Evolutionary conservation across 2,329 filamentous ascomycete genomes (phyloP), one percentile per base, ranked within the genome.

Genomic region (Lasiodiplodia gonubiensis): DNA sequence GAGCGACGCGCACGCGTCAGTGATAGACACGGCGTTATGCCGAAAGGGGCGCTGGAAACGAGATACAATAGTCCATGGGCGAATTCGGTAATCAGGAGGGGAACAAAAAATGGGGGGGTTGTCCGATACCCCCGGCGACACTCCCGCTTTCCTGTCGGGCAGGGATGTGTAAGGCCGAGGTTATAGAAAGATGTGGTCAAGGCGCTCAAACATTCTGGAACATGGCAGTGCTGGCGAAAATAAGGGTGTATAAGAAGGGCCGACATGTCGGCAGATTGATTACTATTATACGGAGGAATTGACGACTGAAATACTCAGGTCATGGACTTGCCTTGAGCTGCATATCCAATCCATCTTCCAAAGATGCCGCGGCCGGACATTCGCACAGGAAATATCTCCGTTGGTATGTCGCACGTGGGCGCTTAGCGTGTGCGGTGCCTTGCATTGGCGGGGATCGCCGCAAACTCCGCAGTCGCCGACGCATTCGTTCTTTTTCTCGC

Each of bases 71-170:
- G 37, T 12, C 48, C 21, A 23, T 39, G 46, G 18, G 46, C 49
- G 60, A 27, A 33, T 53, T 64, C 60, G 60, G 35, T 18, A 33
- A 23, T 64, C 21, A 64, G 60, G 48, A 61, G 48, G 49, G 18
- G 30, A 33, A 8, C 30, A 33, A 35, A 52, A 63, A 63, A 51
- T 16, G 27, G 60, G 30, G 42, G 7, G 30, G 7, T 33, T 12
- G 27, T 10, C 14, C 10, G 18, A 54, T 3, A 33, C 30, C 30
- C 57, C 57, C 57, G 39, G 57, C 39, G 25, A 61, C 33, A 33
- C 51, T 64, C 60, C 30, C 60, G 48, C 46, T 14, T 35, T 30
- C 18, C 12, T 23, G 33, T 11, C 21, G 53, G 33, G 53, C 53
- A 30, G 27, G 33, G 54, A 21, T 25, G 35, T 42, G 35, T 6